These are phyloP conservation scores for Metschnikowia peoriensis DNA, from an alignment of 805 yeast species.

Conservation along the genomic window DNA sequence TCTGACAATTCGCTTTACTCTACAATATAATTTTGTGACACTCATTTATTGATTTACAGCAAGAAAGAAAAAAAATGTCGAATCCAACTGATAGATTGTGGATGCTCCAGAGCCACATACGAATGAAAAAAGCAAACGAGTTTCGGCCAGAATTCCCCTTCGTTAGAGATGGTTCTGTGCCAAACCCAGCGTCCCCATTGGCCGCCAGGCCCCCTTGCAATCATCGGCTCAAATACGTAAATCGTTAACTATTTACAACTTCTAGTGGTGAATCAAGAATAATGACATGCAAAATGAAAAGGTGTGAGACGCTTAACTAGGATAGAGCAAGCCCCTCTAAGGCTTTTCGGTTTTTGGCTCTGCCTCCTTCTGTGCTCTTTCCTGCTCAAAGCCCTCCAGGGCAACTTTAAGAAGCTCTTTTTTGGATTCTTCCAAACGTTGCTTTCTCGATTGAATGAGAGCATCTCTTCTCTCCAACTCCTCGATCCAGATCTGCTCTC, in stretches of 20 bases:
- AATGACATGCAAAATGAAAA: not conserved
- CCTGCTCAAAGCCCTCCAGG: constrained; percentile 31
- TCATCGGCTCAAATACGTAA: constrained; percentile 1
- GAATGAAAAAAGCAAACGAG: constrained; percentile 13
- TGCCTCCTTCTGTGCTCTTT: constrained; percentile 7
- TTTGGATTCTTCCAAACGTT: constrained; percentile 59
- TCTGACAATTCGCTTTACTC: too few species aligned
- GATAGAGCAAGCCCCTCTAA: not conserved
- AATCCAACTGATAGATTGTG: constrained; percentile 17
- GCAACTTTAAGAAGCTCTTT: constrained; percentile 39
- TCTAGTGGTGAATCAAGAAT: not conserved
- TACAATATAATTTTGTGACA: too few species aligned
- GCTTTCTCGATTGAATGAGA: constrained; percentile 63
- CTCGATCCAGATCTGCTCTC: constrained; percentile 87
- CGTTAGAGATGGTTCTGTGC: not conserved
- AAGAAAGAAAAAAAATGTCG: constrained; percentile 5
- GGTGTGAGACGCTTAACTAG: not conserved
- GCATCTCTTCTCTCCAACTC: constrained; percentile 85
- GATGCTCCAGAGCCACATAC: constrained; percentile 20
- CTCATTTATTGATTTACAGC: too few species aligned
- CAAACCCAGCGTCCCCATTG: not conserved
- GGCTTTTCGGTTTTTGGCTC: not conserved
- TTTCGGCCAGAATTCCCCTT: constrained; percentile 19
- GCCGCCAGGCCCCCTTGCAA: not conserved
- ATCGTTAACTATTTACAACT: constrained; percentile 9